These are phyloP conservation scores for Candolleomyces eurysporus DNA, from an alignment of 768 basidiomycete species.

Conservation along the genomic window DNA sequence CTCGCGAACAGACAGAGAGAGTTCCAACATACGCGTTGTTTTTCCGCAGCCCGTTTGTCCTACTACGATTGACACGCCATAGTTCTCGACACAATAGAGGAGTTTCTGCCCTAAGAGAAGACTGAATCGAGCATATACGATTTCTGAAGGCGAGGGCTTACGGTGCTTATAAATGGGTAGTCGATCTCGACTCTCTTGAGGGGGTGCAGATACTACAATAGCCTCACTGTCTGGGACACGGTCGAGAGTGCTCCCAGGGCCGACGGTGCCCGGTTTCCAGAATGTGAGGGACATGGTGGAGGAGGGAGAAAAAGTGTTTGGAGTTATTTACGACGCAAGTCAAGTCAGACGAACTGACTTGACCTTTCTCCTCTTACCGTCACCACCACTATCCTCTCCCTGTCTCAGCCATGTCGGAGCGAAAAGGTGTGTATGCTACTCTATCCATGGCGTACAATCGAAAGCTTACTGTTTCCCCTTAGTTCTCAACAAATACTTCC, in stretches of 20 bases:
- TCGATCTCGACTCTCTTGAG: constrained; percentile 72
- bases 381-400: constrained; percentile 9
- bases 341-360: background rate
- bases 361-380: background rate
- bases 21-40: constrained; percentile 76
- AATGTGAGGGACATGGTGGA: constrained; percentile 60
- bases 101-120: constrained; percentile 63
- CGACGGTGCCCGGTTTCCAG: constrained; percentile 87
- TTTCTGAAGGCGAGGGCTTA: constrained; percentile 29
- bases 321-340: background rate
- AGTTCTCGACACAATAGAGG: constrained; percentile 79
- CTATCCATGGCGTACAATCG: background rate
- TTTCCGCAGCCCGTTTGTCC: constrained; percentile 98
- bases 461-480: background rate
- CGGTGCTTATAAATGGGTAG: constrained; percentile 92
- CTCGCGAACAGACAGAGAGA: constrained; percentile 2
- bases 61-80: constrained; percentile 83
- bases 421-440: constrained; percentile 56
- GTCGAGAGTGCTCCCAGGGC: constrained; percentile 86
- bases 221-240: constrained; percentile 79
- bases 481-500: constrained; percentile 96
- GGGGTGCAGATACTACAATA: constrained; percentile 48
- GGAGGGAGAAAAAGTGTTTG: constrained; percentile 2
- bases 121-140: background rate
- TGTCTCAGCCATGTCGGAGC: constrained; percentile 65